Conservation (phyloP, 306 rosid species). For the Cicer yamashitae region DNA sequence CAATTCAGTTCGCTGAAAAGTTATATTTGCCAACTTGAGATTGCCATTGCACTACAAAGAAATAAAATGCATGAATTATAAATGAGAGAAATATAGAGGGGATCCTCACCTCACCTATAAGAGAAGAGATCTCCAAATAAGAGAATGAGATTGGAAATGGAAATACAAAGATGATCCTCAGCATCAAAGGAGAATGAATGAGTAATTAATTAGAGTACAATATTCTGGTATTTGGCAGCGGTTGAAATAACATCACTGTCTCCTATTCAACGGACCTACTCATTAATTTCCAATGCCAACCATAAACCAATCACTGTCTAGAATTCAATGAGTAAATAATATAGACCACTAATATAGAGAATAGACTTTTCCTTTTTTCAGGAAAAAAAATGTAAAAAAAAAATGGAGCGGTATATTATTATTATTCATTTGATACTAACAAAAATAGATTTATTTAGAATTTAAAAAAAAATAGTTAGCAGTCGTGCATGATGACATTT, state of each 20-base stretch:
- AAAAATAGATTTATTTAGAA: no score
- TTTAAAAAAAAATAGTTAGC: no score
- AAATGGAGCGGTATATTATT: no score
- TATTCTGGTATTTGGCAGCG: conserved; percentile 15
- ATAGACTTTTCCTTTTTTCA: no score
- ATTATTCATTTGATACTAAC: no score
- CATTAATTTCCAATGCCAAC: conserved; percentile 37
- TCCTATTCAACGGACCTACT: neutral
- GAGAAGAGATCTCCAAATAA: conserved; percentile 32
- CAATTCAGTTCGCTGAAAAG: neutral
- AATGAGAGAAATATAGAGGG: neutral
- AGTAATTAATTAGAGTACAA: neutral
- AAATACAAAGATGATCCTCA: neutral
- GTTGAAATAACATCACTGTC: conserved; percentile 18
- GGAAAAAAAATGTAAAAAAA: no score
- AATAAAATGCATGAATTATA: neutral
- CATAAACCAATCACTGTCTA: conserved; percentile 3
- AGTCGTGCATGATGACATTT: neutral
- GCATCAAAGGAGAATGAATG: neutral
- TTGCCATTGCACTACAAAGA: neutral
- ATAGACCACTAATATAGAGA: neutral
- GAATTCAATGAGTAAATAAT: neutral
- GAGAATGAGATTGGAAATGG: conserved; percentile 4
- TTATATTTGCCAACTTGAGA: neutral
- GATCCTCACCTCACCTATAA: conserved; percentile 12